Conservation (phyloP, 208 protist species). For the Acanthamoeba lenticulata region DNA sequence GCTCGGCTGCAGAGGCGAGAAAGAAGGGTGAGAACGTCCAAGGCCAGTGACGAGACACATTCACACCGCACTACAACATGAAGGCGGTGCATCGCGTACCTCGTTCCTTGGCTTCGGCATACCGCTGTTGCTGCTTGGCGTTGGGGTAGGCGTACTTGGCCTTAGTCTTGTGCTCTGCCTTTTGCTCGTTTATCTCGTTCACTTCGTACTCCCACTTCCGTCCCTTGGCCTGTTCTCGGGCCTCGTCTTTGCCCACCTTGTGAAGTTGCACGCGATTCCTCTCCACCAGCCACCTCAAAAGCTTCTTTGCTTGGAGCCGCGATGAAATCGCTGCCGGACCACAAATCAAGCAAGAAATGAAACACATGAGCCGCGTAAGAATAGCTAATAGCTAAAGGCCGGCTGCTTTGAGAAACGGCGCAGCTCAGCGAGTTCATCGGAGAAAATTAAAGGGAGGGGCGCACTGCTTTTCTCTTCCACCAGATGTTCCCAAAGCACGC, state of each 20-base stretch:
- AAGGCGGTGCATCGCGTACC: neutral
- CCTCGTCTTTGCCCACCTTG: neutral
- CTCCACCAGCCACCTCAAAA: slow-evolving; percentile 29
- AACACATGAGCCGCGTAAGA: neutral
- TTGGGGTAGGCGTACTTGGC: neutral
- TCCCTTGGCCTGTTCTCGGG: slow-evolving; percentile 7
- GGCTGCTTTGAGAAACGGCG: neutral
- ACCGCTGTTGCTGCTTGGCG: neutral
- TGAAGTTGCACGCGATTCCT: slow-evolving; percentile 38
- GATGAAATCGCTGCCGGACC: neutral
- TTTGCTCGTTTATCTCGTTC: slow-evolving; percentile 37
- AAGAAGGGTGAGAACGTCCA: neutral
- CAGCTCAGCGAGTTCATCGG: neutral
- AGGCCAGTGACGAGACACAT: neutral
- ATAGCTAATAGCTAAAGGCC: neutral
- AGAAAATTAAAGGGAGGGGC: neutral
- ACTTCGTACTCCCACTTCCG: slow-evolving; percentile 30
- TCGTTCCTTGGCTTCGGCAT: neutral
- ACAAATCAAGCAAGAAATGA: neutral
- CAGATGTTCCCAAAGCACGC: neutral
- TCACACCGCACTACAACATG: neutral
- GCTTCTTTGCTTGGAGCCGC: neutral
- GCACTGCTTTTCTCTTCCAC: slow-evolving; percentile 32
- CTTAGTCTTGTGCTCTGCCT: slow-evolving; percentile 24
- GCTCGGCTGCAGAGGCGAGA: neutral